Conservation (phyloP, 805 yeast genomes). For the Zygosaccharomyces bisporus region DNA sequence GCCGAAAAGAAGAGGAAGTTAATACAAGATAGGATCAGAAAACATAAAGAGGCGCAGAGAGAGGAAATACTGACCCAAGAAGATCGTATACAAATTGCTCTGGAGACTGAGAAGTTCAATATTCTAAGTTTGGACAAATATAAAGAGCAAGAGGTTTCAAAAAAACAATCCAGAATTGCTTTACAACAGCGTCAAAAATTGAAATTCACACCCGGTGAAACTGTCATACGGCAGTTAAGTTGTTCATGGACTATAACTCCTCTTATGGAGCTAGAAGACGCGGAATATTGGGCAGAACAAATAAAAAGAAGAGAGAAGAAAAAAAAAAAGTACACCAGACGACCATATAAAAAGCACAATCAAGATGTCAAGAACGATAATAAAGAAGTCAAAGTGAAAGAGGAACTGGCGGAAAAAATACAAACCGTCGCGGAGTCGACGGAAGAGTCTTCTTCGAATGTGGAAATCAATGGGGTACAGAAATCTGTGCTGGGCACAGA, state of each 20-base stretch:
- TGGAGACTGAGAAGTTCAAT: conserved; percentile 78
- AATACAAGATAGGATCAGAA: conserved; percentile 41
- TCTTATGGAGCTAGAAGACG: conserved; percentile 53
- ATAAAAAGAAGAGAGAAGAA: conserved; percentile 41
- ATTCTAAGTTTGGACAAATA: conserved; percentile 68
- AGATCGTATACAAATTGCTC: conserved; percentile 64
- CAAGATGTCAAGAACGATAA: conserved; percentile 5
- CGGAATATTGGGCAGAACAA: conserved; percentile 42
- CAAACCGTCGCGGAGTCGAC: not conserved
- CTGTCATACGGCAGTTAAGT: conserved; percentile 21
- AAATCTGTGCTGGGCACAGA: not conserved
- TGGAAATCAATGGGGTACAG: not conserved
- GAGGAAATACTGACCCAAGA: conserved; percentile 40
- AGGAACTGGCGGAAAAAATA: not conserved
- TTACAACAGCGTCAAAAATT: conserved; percentile 62
- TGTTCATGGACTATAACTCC: conserved; percentile 49
- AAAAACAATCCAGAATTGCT: conserved; percentile 73
- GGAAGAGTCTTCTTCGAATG: not conserved
- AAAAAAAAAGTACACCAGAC: conserved; percentile 41
- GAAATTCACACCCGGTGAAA: conserved; percentile 49
- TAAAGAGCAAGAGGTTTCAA: conserved; percentile 77
- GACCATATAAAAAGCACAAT: conserved; percentile 40
- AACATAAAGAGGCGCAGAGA: conserved; percentile 46
- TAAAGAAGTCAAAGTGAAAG: not conserved
- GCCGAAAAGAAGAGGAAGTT: conserved; percentile 57